Base-by-base conservation (phyloP, 1,139 yeast genomes). In the Scheffersomyces illinoinensis region DNA sequence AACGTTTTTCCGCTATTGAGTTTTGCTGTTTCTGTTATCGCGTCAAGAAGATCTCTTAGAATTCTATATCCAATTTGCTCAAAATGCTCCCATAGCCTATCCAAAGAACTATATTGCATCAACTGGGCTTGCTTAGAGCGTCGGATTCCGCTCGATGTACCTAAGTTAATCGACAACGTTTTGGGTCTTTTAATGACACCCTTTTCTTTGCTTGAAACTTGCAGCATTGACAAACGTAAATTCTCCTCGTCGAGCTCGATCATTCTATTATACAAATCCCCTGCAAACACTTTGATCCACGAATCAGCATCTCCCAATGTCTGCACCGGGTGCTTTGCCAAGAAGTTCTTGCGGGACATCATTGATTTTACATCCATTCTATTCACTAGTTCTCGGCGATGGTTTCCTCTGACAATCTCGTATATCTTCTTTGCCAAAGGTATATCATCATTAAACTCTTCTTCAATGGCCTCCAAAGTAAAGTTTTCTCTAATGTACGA, bases 271-370 rank as follows among this genome's bases (percentile, higher is more conserved):
- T 85, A 76, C 53, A 95, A 74, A 68, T 95, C 99, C 0, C 95
- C 96, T 0, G 90, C 83, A 74, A 88, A 93, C 0, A 95, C 97
- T 54, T 82, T 85, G 10, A 93, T 75, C 99, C 99, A 95, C 47
- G 87, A 89, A 5, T 79, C 68, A 24, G 91, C 86, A 66, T 92
- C 97, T 2, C 76, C 76, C 2, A 83, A 65, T 1, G 81, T 78
- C 7, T 72, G 74, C 4, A 93, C 85, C 0, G 90, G 84, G n/a
- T 74, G 75, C 0, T 84, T 67, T 0, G 65, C 79, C 59, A 87
- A 73, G 70, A 95, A 88, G 66, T 93, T 91, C 69, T 95, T 95
- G 55, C 89, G 86, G 0, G 98, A 89, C 76, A 88, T 87, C 98
- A 95, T 93, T 1, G 97, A 89, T 68, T 93, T 92, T 21, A 91